phyloP scores from a whole-genome alignment of 805 yeast genomes.

The Candida cerambycidarum region DNA sequence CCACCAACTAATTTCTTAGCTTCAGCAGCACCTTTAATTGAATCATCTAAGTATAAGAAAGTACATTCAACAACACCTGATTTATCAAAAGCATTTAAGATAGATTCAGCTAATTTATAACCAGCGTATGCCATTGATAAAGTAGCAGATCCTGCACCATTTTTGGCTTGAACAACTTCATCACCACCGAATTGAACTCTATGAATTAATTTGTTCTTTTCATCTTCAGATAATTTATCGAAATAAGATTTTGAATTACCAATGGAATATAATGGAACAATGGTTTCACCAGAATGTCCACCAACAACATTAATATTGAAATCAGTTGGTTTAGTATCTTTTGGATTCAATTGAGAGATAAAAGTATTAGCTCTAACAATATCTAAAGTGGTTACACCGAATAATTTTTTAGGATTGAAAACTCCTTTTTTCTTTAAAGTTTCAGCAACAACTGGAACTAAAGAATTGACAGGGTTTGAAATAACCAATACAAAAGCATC shows the following conservation, averaged over 20 bases:
- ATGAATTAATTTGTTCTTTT: conserved; percentile 66
- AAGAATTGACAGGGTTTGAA: conserved; percentile 92
- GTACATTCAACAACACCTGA: conserved; percentile 46
- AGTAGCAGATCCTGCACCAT: conserved; percentile 84
- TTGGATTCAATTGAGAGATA: conserved; percentile 54
- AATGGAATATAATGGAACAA: conserved; percentile 76
- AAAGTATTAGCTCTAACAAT: conserved; percentile 85
- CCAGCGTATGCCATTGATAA: conserved; percentile 87
- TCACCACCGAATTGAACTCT: conserved; percentile 94
- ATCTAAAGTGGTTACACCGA: conserved; percentile 90
- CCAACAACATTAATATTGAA: conserved; percentile 77
- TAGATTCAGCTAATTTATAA: conserved; percentile 67
- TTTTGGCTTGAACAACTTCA: conserved; percentile 82
- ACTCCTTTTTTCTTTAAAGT: conserved; percentile 66
- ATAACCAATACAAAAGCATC: conserved; percentile 77
- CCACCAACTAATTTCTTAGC: conserved; percentile 45
- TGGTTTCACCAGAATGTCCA: conserved; percentile 94
- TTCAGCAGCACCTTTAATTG: conserved; percentile 52
- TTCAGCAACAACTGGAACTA: conserved; percentile 87
- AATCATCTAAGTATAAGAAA: conserved; percentile 49
- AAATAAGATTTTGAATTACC: conserved; percentile 34
- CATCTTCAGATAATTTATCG: conserved; percentile 55
- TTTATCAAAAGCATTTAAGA: conserved; percentile 55
- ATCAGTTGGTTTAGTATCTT: conserved; percentile 48
- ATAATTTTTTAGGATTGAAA: conserved; percentile 68